A percentile compares a stretch with the other conserved stretches of the same genome.
Conservation (phyloP, 306 rosid genomes). For the Calophaca sinica region DNA sequence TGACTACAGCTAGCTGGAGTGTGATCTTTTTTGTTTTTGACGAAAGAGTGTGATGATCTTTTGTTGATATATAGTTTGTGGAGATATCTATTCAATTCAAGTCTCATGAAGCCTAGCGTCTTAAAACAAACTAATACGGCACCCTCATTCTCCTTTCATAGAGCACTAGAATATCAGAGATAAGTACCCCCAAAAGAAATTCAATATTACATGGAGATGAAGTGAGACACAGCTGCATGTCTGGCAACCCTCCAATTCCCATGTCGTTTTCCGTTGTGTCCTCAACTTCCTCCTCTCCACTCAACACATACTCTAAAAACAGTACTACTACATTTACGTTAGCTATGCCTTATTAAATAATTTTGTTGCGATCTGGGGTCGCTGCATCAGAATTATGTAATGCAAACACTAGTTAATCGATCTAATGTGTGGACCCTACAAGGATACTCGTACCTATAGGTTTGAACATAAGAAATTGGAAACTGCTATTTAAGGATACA, state of each 20-base stretch:
- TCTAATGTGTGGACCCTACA: background rate
- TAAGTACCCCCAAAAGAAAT: too few species aligned
- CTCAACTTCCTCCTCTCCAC: background rate
- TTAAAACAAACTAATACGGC: too few species aligned
- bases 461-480: too few species aligned
- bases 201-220: background rate
- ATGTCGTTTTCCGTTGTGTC: background rate
- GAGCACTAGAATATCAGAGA: too few species aligned
- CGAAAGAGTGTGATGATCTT: too few species aligned
- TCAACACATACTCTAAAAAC: background rate
- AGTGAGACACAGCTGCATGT: slow-evolving; percentile 11
- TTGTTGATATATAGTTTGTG: too few species aligned
- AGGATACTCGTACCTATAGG: background rate
- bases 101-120: too few species aligned
- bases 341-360: background rate
- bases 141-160: too few species aligned
- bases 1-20: too few species aligned
- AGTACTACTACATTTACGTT: background rate
- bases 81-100: too few species aligned
- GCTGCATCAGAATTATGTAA: background rate
- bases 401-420: background rate
- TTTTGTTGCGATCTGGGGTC: background rate
- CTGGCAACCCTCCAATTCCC: slow-evolving; percentile 38
- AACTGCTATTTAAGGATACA: too few species aligned
- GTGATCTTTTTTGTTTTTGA: too few species aligned